A percentile compares a stretch with the other conserved stretches of the same genome.
These are phyloP conservation scores for Gossypium turneri DNA, from an alignment of 345 rosid genomes.

Conservation along the genomic window DNA sequence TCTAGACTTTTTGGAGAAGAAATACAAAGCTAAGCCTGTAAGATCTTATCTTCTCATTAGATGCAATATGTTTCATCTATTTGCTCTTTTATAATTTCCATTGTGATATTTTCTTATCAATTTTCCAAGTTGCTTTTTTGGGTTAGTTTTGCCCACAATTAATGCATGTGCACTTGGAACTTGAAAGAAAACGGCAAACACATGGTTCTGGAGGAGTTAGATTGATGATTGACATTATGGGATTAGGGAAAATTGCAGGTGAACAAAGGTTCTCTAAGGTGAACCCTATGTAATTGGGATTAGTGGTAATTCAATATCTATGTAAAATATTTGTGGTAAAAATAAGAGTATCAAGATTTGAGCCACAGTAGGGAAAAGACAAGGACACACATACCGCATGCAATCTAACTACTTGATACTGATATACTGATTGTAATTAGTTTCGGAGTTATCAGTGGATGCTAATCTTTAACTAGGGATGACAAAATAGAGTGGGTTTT, in stretches of 20 bases:
- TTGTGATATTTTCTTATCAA: neutral
- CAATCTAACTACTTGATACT: neutral
- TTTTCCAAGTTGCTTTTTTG: neutral
- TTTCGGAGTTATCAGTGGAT: neutral
- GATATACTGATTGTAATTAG: neutral
- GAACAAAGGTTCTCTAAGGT: neutral
- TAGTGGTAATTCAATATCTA: neutral
- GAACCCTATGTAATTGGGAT: neutral
- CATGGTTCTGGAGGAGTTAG: neutral
- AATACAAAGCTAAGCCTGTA: slow-evolving; percentile 85
- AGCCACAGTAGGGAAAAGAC: neutral
- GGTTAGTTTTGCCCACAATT: neutral
- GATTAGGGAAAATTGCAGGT: neutral
- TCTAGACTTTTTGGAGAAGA: slow-evolving; percentile 80
- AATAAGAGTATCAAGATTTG: neutral
- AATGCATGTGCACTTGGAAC: neutral
- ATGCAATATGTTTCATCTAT: neutral
- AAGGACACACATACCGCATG: neutral
- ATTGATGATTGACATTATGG: neutral
- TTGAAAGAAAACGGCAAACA: neutral
- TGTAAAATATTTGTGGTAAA: neutral
- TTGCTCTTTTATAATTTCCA: neutral
- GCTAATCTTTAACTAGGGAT: neutral
- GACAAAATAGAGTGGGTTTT: too few relatives aligned
- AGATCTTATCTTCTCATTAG: slow-evolving; percentile 19